Base-by-base conservation (phyloP, 208 protist genomes). In the Balamuthia mandrillaris region DNA sequence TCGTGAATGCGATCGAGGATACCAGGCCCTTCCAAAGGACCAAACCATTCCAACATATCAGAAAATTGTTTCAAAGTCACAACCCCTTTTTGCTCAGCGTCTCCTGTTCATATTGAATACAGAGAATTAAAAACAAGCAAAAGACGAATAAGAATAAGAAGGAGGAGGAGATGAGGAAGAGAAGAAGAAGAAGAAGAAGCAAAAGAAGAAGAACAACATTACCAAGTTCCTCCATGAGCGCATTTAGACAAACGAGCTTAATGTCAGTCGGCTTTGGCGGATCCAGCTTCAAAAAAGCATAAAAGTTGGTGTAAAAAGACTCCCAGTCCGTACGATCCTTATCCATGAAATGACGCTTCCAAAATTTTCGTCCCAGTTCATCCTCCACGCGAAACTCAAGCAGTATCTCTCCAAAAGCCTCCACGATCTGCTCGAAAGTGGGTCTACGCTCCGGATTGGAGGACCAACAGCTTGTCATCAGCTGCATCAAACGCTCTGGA, bases 31-130 rank as follows among this genome's bases (percentile, higher is more conserved):
- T 75, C 66, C 37, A 75, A 52, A 29, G 66, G 66, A 29, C 66
- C 66, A 24, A 75, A 75, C 66, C 66, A 75, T 21, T 75, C 42
- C 41, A 33, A 56, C 66, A 75, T 75, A 29, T 75, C 66, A 24
- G 66, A 75, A 45, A 75, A 75, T 21, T 39, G 47, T 45, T 75
- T 75, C 10, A 75, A 5, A 10, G 66, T 75, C 41, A 75, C 66
- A 4, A 54, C 41, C 12, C 54, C 66, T 27, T 54, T 75, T n/a
- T 52, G 31, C 1, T 75, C 42, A 21, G 47, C 66, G 44, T 75
- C 66, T 75, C 42, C 16, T n/a, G n/a, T n/a, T n/a, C n/a, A n/a
- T n/a, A n/a, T n/a, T n/a, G n/a, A n/a, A n/a, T n/a, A n/a, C n/a
- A n/a, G n/a, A n/a, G 37, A 63, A 63, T 24, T 16, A 63, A 21